These are phyloP conservation scores for Tanacetum coccineum DNA, from an alignment of 129 eudicot species.

Conservation along the genomic window DNA sequence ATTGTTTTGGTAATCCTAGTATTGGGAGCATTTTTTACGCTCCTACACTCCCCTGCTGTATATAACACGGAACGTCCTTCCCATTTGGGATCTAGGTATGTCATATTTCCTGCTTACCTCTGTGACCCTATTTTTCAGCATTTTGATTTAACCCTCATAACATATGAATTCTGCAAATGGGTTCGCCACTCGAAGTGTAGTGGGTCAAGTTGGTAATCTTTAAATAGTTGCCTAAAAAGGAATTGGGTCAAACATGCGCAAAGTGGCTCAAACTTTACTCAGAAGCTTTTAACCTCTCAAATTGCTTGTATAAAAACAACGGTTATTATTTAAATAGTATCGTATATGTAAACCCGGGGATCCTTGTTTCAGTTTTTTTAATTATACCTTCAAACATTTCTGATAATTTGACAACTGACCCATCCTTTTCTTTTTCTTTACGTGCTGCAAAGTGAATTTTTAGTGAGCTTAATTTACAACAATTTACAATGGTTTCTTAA, in stretches of 20 bases:
- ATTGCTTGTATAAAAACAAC: too few relatives aligned
- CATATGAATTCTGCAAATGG: constrained; percentile 1
- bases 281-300: too few relatives aligned
- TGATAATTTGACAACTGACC: neutral
- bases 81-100: constrained; percentile 50
- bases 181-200: neutral
- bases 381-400: neutral
- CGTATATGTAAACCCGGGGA: too few relatives aligned
- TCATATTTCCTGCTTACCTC: constrained; percentile 15
- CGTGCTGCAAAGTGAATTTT: neutral
- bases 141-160: neutral
- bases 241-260: neutral
- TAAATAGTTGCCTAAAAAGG: neutral
- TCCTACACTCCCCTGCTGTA: constrained; percentile 76
- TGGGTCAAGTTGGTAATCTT: neutral
- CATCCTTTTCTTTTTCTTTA: too few relatives aligned
- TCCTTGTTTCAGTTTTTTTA: neutral
- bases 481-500: constrained; percentile 14
- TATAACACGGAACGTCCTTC: constrained; percentile 61
- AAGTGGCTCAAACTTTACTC: neutral
- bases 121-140: constrained; percentile 3
- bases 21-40: constrained; percentile 67
- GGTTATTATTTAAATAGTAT: too few relatives aligned
- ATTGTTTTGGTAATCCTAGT: constrained; percentile 55
- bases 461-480: neutral